Evolutionary conservation across 768 basidiomycete species (phyloP).

Genomic region (Daedaleopsis sinensis): DNA sequence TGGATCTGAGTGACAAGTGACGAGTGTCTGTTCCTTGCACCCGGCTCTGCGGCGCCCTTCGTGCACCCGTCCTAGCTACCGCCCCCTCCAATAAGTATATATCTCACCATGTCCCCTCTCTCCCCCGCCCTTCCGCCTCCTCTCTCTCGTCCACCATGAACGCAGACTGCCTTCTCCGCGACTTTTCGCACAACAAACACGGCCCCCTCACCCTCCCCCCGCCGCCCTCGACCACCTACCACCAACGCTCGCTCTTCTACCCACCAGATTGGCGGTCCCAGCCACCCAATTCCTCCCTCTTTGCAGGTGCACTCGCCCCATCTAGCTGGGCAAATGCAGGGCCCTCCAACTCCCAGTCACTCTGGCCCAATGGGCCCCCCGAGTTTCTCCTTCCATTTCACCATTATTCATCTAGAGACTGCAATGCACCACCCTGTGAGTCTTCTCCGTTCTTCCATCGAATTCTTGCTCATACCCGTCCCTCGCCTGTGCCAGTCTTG

Average conservation of each 20-base stretch:
- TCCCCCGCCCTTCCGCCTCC: slow-evolving; percentile 11
- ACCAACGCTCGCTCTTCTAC: slow-evolving; percentile 12
- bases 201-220: slow-evolving; percentile 11
- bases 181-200: slow-evolving; percentile 20
- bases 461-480: slow-evolving; percentile 2
- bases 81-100: slow-evolving; percentile 10
- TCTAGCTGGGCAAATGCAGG: slow-evolving; percentile 19
- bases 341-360: slow-evolving; percentile 14
- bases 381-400: slow-evolving; percentile 23
- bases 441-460: not conserved
- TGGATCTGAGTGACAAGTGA: not conserved
- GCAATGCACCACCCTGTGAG: slow-evolving; percentile 29
- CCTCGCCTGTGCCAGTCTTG: slow-evolving; percentile 33
- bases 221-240: slow-evolving; percentile 5
- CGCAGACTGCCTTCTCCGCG: slow-evolving; percentile 25
- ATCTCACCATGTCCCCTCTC: slow-evolving; percentile 15
- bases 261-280: slow-evolving; percentile 10
- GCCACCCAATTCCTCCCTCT: slow-evolving; percentile 14
- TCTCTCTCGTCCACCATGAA: slow-evolving; percentile 28
- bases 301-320: slow-evolving; percentile 17
- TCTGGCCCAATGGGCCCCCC: slow-evolving; percentile 18
- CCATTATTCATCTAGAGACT: slow-evolving; percentile 21
- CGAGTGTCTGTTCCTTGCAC: not conserved
- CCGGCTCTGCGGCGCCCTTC: slow-evolving; percentile 24
- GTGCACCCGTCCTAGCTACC: slow-evolving; percentile 24